These are phyloP conservation scores for Umbilicaria muhlenbergii DNA, from an alignment of 495 filamentous ascomycete genomes.

Conservation along the genomic window DNA sequence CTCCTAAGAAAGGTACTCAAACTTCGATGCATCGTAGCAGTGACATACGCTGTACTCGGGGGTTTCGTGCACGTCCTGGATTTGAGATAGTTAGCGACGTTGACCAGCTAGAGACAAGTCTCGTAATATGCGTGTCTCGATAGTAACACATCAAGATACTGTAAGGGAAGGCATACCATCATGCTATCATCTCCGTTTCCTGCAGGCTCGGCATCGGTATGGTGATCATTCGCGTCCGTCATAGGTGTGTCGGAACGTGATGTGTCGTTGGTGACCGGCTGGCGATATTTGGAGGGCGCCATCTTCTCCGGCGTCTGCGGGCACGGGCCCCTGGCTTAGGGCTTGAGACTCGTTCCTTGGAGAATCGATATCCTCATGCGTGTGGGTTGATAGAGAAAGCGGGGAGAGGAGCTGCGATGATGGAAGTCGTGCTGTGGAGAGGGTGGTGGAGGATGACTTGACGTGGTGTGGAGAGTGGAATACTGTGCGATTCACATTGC, in stretches of 20 bases:
- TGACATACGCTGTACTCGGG: slow-evolving; percentile 55
- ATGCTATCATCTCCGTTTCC: slow-evolving; percentile 27
- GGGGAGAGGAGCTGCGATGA: too few relatives aligned
- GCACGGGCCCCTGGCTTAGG: too few relatives aligned
- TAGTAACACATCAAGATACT: not conserved
- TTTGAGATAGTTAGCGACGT: slow-evolving; percentile 2
- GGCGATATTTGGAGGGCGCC: slow-evolving; percentile 39
- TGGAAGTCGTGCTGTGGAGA: too few relatives aligned
- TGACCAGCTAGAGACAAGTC: too few relatives aligned
- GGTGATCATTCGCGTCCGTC: slow-evolving; percentile 44
- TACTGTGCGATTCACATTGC: too few relatives aligned
- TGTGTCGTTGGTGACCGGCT: slow-evolving; percentile 29
- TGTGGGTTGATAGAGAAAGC: too few relatives aligned
- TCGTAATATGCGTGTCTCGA: not conserved
- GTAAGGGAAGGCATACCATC: slow-evolving; percentile 21
- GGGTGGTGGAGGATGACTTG: too few relatives aligned
- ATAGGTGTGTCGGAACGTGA: slow-evolving; percentile 38
- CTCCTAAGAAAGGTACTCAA: not conserved
- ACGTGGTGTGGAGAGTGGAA: too few relatives aligned
- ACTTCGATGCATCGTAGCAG: not conserved
- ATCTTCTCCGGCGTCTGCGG: slow-evolving; percentile 22
- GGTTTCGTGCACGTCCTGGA: slow-evolving; percentile 58
- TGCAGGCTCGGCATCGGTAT: slow-evolving; percentile 26
- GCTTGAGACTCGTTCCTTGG: too few relatives aligned
- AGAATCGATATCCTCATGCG: too few relatives aligned